phyloP scores from a whole-genome alignment of 805 yeast species.

The Cephaloascus fragrans region DNA sequence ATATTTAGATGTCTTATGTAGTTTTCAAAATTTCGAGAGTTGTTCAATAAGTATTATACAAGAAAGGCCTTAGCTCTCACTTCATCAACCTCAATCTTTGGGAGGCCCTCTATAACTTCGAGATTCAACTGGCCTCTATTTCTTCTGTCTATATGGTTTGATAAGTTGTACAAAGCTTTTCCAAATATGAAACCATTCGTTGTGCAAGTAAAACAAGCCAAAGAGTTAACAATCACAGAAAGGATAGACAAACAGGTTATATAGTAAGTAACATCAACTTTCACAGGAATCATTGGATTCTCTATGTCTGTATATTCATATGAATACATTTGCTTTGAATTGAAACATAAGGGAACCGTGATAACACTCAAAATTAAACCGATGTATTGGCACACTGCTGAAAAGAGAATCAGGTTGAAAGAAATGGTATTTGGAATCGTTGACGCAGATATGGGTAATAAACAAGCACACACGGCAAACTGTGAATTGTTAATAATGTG shows the following conservation, averaged over 20 bases:
- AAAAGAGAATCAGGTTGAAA: constrained; percentile 9
- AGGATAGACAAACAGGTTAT: constrained; percentile 6
- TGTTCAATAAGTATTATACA: not conserved
- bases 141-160: constrained; percentile 10
- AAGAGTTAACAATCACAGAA: not conserved
- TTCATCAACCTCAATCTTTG: not conserved
- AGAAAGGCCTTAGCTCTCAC: not conserved
- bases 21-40: not conserved
- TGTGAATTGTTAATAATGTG: not conserved
- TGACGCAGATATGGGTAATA: constrained; percentile 10
- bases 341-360: constrained; percentile 12
- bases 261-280: constrained; percentile 18
- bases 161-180: constrained; percentile 7
- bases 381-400: constrained; percentile 9
- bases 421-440: constrained; percentile 14
- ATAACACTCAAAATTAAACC: constrained; percentile 11
- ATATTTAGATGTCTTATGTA: constrained; percentile 1
- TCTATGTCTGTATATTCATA: constrained; percentile 10
- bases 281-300: constrained; percentile 5
- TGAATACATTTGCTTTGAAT: constrained; percentile 14
- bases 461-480: constrained; percentile 1
- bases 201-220: not conserved
- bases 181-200: constrained; percentile 6
- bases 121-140: constrained; percentile 2
- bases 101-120: not conserved